Percentiles rank a stretch among this genome's conserved stretches.
Evolutionary conservation across 371 early-diverging fungal species (phyloP).

Genomic region (Rhizomucor pusillus): DNA sequence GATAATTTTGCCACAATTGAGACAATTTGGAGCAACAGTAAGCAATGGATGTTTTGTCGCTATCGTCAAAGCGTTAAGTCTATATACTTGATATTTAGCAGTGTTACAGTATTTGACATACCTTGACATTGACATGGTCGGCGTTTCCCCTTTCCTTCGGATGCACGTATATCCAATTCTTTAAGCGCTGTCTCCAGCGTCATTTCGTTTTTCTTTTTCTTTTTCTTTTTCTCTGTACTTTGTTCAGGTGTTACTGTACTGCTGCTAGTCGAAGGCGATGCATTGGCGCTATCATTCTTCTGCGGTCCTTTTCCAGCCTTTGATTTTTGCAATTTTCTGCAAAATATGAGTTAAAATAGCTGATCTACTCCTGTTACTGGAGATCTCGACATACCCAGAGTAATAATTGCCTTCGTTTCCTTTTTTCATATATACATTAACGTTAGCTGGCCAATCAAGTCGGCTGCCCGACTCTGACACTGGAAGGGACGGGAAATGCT

Average conservation of each 20-base stretch:
- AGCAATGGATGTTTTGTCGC: constrained; percentile 80
- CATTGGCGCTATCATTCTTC: too few relatives aligned
- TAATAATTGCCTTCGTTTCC: constrained; percentile 51
- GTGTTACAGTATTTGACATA: constrained; percentile 2
- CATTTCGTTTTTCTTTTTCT: constrained; percentile 40
- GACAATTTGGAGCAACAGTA: constrained; percentile 78
- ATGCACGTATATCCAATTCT: constrained; percentile 40
- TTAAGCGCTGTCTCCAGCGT: constrained; percentile 44
- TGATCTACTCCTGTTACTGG: background rate
- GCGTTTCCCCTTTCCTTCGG: constrained; percentile 26
- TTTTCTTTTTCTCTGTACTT: constrained; percentile 21
- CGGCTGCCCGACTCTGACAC: constrained; percentile 11
- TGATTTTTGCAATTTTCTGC: background rate
- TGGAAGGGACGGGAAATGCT: constrained; percentile 28
- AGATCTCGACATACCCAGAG: constrained; percentile 36
- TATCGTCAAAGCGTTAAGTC: constrained; percentile 14
- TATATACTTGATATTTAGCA: background rate
- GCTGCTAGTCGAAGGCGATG: constrained; percentile 1
- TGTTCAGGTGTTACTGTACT: constrained; percentile 8
- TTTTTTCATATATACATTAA: constrained; percentile 45
- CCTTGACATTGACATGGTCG: constrained; percentile 45
- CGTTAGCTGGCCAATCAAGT: constrained; percentile 38
- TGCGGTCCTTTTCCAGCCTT: too few relatives aligned
- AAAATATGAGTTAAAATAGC: background rate
- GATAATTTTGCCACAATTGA: constrained; percentile 87